phyloP scores from a whole-genome alignment of 495 filamentous ascomycete genomes.

The Chaetomium fimeti region DNA sequence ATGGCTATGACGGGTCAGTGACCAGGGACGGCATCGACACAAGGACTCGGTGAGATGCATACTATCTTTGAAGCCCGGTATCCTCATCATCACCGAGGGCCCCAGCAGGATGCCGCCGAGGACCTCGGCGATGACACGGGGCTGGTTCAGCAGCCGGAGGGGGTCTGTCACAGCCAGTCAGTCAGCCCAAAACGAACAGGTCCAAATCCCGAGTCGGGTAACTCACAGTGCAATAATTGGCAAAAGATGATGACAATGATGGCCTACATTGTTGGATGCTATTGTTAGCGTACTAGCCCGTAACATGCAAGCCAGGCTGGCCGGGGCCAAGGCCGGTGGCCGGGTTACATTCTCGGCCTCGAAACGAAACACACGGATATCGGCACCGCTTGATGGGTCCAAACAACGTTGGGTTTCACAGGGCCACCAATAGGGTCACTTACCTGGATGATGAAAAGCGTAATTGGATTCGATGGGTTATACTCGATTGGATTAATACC shows the following conservation, averaged over 20 bases:
- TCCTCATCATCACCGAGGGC: conserved; percentile 79
- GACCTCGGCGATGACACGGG: conserved; percentile 93
- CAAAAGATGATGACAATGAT: conserved; percentile 89
- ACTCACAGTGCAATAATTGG: conserved; percentile 60
- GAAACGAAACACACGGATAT: conserved; percentile 11
- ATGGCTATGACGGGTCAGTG: conserved; percentile 52
- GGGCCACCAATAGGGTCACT: conserved; percentile 10
- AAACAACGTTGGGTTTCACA: conserved; percentile 4
- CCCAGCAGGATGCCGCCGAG: conserved; percentile 90
- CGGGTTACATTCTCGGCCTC: conserved; percentile 5
- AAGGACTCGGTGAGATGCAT: conserved; percentile 52
- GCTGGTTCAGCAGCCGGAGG: conserved; percentile 82
- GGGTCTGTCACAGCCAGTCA: conserved; percentile 46
- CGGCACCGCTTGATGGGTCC: conserved; percentile 10
- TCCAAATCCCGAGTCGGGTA: not conserved
- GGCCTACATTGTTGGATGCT: conserved; percentile 55
- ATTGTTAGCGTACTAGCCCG: conserved; percentile 25
- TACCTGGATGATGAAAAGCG: conserved; percentile 93
- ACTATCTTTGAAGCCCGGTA: conserved; percentile 72
- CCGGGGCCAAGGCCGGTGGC: not conserved
- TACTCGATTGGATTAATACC: conserved; percentile 70
- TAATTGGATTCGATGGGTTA: conserved; percentile 78
- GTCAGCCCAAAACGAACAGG: not conserved
- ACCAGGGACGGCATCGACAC: not conserved
- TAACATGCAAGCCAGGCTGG: conserved; percentile 10